phyloP scores from a whole-genome alignment of 768 basidiomycete genomes.

The Tricholoma hemisulphureum region DNA sequence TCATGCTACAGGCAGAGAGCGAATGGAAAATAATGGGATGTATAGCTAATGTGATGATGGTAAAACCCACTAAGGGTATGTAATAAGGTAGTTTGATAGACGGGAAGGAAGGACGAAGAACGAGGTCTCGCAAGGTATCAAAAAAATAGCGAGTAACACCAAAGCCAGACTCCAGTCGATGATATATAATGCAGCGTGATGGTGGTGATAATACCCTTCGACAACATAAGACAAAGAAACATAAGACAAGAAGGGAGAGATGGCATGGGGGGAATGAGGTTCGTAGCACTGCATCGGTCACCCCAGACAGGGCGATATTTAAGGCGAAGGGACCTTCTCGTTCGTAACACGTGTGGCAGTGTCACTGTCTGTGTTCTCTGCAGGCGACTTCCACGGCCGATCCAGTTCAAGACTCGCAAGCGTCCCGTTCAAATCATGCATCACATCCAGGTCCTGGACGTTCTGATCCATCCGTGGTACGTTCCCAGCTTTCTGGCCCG shows the following conservation, averaged over 20 bases:
- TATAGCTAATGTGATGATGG: background rate
- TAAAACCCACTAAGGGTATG: constrained; percentile 2
- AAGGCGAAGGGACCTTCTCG: constrained; percentile 20
- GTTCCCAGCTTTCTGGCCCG: constrained; percentile 38
- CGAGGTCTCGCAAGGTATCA: constrained; percentile 9
- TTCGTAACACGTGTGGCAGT: constrained; percentile 8
- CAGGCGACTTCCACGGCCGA: constrained; percentile 29
- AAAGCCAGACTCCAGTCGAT: constrained; percentile 25
- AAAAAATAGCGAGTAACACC: constrained; percentile 11
- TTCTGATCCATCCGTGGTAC: constrained; percentile 18
- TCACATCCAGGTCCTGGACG: constrained; percentile 46
- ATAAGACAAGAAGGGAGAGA: constrained; percentile 10
- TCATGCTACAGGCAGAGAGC: background rate
- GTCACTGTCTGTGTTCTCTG: constrained; percentile 15
- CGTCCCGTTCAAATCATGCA: constrained; percentile 74
- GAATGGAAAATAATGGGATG: constrained; percentile 3
- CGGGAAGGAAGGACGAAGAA: background rate
- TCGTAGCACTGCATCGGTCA: background rate
- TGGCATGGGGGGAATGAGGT: constrained; percentile 1
- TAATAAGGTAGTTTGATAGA: constrained; percentile 10
- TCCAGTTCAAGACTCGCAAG: constrained; percentile 74
- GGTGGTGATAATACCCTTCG: constrained; percentile 26
- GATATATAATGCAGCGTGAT: constrained; percentile 35
- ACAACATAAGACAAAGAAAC: constrained; percentile 18
- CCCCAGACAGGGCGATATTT: constrained; percentile 12